These are phyloP conservation scores for Moniliella sp. DNA, from an alignment of 1,284 basidiomycete genomes.

Conservation along the genomic window DNA sequence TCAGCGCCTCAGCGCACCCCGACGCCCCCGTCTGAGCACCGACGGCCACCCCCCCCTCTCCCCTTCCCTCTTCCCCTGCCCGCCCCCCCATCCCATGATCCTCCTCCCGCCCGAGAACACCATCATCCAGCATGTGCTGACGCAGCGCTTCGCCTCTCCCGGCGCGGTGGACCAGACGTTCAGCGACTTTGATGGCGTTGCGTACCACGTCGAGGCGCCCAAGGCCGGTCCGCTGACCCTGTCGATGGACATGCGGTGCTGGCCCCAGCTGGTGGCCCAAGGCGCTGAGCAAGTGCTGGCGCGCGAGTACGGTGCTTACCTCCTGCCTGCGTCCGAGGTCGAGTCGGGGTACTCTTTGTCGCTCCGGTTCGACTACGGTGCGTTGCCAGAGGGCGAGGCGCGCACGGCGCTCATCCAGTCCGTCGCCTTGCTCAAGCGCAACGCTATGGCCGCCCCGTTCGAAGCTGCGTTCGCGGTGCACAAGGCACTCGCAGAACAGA, in stretches of 20 bases:
- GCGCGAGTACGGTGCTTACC: slow-evolving; percentile 59
- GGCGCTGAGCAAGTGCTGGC: slow-evolving; percentile 62
- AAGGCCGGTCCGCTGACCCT: slow-evolving; percentile 50
- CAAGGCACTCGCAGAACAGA: slow-evolving; percentile 52
- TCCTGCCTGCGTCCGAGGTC: slow-evolving; percentile 36
- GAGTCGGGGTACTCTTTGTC: slow-evolving; percentile 78
- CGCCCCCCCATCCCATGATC: too few relatives aligned
- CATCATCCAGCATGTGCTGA: slow-evolving; percentile 72
- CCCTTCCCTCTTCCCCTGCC: too few relatives aligned
- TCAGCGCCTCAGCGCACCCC: too few relatives aligned
- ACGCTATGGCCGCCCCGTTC: slow-evolving; percentile 82
- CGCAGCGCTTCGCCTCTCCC: slow-evolving; percentile 71
- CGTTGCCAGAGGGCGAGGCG: slow-evolving; percentile 48
- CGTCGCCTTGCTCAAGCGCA: slow-evolving; percentile 69
- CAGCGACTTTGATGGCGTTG: slow-evolving; percentile 89
- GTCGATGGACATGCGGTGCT: slow-evolving; percentile 85
- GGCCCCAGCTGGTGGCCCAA: slow-evolving; percentile 71
- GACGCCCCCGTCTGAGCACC: too few relatives aligned
- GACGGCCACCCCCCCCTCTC: too few relatives aligned
- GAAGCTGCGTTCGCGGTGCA: slow-evolving; percentile 72
- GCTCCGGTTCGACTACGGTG: slow-evolving; percentile 64
- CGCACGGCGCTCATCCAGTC: slow-evolving; percentile 49
- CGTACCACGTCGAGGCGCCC: slow-evolving; percentile 72
- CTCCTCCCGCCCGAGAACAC: slow-evolving; percentile 37
- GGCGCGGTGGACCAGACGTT: slow-evolving; percentile 77